phyloP scores from a whole-genome alignment of 805 yeast genomes.

The Kuraishia cidri region DNA sequence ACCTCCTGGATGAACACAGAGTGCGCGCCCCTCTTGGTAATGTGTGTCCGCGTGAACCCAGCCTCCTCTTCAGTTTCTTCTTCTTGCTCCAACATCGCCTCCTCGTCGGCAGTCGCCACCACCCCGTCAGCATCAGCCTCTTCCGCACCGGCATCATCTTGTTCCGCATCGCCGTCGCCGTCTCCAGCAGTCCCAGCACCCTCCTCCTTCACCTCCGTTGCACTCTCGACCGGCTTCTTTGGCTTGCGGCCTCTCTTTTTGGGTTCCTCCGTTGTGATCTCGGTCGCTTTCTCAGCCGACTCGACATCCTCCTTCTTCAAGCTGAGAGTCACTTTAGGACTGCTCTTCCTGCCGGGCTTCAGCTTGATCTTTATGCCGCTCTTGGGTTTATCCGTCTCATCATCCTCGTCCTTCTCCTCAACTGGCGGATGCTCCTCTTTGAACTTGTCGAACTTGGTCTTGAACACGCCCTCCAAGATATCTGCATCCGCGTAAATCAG shows the following conservation, averaged over 20 bases:
- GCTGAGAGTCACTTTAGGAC: conserved; percentile 2
- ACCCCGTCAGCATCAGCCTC: conserved; percentile 6
- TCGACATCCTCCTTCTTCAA: conserved; percentile 6
- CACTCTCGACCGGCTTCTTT: conserved; percentile 2
- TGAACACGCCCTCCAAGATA: conserved; percentile 45
- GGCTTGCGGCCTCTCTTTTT: conserved; percentile 5
- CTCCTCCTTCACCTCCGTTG: too few relatives aligned
- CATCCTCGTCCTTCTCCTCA: background rate
- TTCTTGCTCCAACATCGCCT: conserved; percentile 12
- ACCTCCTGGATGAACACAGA: conserved; percentile 28
- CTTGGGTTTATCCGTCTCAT: too few relatives aligned
- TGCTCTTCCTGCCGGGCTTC: conserved; percentile 1
- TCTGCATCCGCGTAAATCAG: conserved; percentile 65
- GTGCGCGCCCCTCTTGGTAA: conserved; percentile 4
- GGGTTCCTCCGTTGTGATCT: too few relatives aligned
- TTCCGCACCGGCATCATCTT: too few relatives aligned
- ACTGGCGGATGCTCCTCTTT: conserved; percentile 4
- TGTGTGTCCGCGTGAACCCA: background rate
- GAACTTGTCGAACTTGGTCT: conserved; percentile 21
- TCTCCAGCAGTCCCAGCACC: too few relatives aligned
- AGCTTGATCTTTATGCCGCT: conserved; percentile 5
- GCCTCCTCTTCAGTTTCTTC: conserved; percentile 12
- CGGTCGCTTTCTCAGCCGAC: conserved; percentile 1
- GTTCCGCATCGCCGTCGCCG: too few relatives aligned
- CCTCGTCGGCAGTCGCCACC: conserved; percentile 9